These are phyloP conservation scores for Incumbomyces lentus DNA, from an alignment of 2,329 filamentous ascomycete species.

Conservation along the genomic window DNA sequence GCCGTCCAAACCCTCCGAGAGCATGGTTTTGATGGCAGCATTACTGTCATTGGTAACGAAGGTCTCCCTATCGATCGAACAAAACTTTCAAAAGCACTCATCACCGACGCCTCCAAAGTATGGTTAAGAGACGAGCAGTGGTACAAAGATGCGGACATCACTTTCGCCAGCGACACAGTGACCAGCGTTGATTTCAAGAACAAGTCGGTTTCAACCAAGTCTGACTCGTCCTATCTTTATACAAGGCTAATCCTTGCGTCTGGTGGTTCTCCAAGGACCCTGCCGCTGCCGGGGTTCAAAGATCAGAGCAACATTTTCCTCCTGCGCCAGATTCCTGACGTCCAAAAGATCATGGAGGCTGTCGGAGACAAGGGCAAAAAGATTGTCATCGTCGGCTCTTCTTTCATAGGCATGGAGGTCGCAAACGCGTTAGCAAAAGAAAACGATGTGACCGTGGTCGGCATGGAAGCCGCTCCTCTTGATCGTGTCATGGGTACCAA, in stretches of 20 bases:
- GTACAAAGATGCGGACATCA: conserved; percentile 55
- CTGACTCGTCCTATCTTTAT: conserved; percentile 62
- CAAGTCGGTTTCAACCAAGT: conserved; percentile 65
- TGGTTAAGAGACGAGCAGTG: conserved; percentile 66
- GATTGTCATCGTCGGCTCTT: conserved; percentile 81
- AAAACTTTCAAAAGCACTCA: conserved; percentile 87
- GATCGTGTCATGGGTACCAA: conserved; percentile 74
- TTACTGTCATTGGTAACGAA: conserved; percentile 78
- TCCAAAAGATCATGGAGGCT: conserved; percentile 64
- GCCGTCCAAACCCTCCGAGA: conserved; percentile 73
- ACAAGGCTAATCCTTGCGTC: conserved; percentile 85
- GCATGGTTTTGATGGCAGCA: conserved; percentile 64
- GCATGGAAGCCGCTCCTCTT: conserved; percentile 77
- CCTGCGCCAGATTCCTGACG: conserved; percentile 66
- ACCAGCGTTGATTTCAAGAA: conserved; percentile 63
- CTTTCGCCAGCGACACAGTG: conserved; percentile 51
- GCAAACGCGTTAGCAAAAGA: conserved; percentile 69
- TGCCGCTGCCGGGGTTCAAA: conserved; percentile 79
- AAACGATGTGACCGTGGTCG: conserved; percentile 76
- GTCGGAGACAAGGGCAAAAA: conserved; percentile 77
- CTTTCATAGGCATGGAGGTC: conserved; percentile 98
- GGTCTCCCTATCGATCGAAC: conserved; percentile 85
- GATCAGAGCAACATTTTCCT: conserved; percentile 79
- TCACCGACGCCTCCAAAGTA: conserved; percentile 70
- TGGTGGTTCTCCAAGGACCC: conserved; percentile 62